These are phyloP conservation scores for Abrus pulchellus DNA, from an alignment of 306 rosid genomes.

Conservation along the genomic window DNA sequence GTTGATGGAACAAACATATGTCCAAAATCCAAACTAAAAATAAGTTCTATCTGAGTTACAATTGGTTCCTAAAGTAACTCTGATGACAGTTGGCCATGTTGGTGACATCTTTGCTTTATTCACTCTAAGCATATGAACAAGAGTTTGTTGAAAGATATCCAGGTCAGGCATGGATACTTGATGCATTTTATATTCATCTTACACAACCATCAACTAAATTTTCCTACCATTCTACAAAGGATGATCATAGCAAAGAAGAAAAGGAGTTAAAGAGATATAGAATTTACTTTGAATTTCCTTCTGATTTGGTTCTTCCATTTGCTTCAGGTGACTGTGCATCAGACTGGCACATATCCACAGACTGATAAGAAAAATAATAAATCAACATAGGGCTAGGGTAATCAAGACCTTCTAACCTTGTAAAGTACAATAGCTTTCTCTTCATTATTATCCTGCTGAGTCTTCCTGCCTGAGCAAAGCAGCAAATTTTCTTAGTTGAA, in stretches of 20 bases:
- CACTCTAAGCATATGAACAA: neutral
- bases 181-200: slow-evolving; percentile 5
- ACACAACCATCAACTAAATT: slow-evolving; percentile 7
- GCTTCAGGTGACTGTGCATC: slow-evolving; percentile 62
- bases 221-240: slow-evolving; percentile 19
- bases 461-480: slow-evolving; percentile 65
- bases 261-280: slow-evolving; percentile 26
- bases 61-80: neutral
- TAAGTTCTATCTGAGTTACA: neutral
- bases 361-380: slow-evolving; percentile 45
- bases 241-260: slow-evolving; percentile 3
- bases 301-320: slow-evolving; percentile 67
- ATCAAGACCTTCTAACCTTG: slow-evolving; percentile 63
- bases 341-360: slow-evolving; percentile 62
- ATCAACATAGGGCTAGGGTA: slow-evolving; percentile 26
- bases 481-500: slow-evolving; percentile 41
- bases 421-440: slow-evolving; percentile 86
- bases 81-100: neutral
- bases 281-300: slow-evolving; percentile 82
- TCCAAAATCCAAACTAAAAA: neutral
- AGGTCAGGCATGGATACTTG: slow-evolving; percentile 1
- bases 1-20: neutral
- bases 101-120: slow-evolving; percentile 2
- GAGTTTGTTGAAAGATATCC: neutral
- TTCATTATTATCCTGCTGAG: slow-evolving; percentile 61